These are phyloP conservation scores for Aspergillus tanneri DNA, from an alignment of 2,329 filamentous ascomycete species.

Conservation along the genomic window DNA sequence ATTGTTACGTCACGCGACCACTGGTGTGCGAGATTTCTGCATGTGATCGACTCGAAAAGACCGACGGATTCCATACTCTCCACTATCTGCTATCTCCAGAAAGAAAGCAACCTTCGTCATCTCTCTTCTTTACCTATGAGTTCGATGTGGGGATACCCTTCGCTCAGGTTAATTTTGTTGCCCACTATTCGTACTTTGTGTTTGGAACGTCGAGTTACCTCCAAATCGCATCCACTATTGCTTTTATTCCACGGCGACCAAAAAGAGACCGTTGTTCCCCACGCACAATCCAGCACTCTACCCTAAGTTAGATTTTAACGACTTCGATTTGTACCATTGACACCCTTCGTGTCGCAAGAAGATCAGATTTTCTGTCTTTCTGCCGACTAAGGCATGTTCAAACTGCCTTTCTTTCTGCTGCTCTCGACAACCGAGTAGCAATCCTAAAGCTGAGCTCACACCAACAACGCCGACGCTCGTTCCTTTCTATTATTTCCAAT, in stretches of 20 bases:
- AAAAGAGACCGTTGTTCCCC: not conserved
- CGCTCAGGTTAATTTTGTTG: constrained; percentile 11
- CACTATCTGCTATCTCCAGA: constrained; percentile 24
- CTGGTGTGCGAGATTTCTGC: constrained; percentile 25
- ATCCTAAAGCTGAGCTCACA: constrained; percentile 8
- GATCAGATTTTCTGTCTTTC: not conserved
- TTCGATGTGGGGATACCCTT: constrained; percentile 21
- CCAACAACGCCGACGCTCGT: constrained; percentile 3
- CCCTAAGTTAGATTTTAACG: not conserved
- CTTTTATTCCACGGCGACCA: not conserved
- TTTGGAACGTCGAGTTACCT: constrained; percentile 8
- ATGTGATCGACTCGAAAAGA: constrained; percentile 35
- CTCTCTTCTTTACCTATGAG: constrained; percentile 8
- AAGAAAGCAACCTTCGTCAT: no score
- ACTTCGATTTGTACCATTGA: not conserved
- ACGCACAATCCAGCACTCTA: not conserved
- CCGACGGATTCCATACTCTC: constrained; percentile 24
- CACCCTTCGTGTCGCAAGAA: not conserved
- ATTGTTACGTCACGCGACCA: constrained; percentile 37
- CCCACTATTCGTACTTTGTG: constrained; percentile 14
- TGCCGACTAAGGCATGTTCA: constrained; percentile 31
- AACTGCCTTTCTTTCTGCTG: constrained; percentile 20
- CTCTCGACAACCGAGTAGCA: constrained; percentile 26
- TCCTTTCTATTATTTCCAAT: no score
- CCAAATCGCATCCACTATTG: not conserved